Base-by-base conservation (phyloP, 1,139 yeast genomes). In the Taphrina populina region DNA sequence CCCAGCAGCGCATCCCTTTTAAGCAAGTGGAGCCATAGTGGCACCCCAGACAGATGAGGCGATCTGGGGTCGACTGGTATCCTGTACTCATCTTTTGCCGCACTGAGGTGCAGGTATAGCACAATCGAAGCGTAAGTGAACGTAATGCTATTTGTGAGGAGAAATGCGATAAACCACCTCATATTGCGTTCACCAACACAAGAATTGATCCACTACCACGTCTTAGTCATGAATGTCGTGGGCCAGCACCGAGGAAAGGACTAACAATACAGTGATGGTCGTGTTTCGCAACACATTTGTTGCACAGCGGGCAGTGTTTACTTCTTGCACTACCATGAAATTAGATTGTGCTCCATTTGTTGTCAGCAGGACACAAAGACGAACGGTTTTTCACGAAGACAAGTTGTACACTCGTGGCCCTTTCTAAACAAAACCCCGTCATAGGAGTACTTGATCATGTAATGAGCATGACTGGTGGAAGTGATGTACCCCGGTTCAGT, bases 111-210 rank as follows among this genome's bases (percentile, higher is more conserved):
- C 4, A 58, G 49, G 57, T 64, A 67, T 58, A 78, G 74, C 19
- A 83, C 61, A 35, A 65, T 67, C 0, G 77, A 76, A 0, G 95
- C 96, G 66, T 87, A 61, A 10, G 46, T 39, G 30, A 61, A 57
- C 5, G 61, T 61, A n/a, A 58, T 33, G 43, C 59, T 39, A 29
- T 61, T 61, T 49, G 19, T 26, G 26, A 17, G 20, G 17, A 92
- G 70, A 64, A 83, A 90, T 6, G 71, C 60, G 53, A 85, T 64
- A 65, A 92, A 92, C 77, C 82, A 86, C 43, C 78, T 72, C 69
- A 81, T 85, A 65, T 92, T 92, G 52, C 79, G 75, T 64, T 76
- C 76, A 0, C 96, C 97, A 29, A 92, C 78, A 69, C 97, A 92
- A 65, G 86, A 88, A 70, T 90, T 90, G 58, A 90, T 71, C 96